Evolutionary conservation across 1,139 yeast species (phyloP).

Genomic region (Barnettozyma hawaiiensis): DNA sequence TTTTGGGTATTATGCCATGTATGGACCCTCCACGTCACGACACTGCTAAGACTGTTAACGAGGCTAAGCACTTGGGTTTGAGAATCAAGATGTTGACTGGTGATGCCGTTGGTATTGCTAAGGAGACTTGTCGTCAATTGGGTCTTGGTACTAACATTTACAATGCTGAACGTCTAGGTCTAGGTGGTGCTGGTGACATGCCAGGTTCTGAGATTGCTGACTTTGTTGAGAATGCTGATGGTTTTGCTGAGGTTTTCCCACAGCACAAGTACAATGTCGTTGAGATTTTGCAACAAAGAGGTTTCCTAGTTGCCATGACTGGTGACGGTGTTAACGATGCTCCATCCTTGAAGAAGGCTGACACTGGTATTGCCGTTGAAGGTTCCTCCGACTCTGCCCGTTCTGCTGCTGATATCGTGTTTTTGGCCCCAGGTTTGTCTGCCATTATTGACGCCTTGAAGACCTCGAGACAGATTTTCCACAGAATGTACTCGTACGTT

Average conservation of each 20-base stretch:
- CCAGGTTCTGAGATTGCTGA: slow-evolving; percentile 96
- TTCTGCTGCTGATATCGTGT: slow-evolving; percentile 94
- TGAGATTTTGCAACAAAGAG: slow-evolving; percentile 84
- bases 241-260: slow-evolving; percentile 97
- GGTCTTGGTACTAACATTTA: slow-evolving; percentile 96
- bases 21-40: slow-evolving; percentile 99
- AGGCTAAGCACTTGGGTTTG: slow-evolving; percentile 90
- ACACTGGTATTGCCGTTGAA: slow-evolving; percentile 95
- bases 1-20: slow-evolving; percentile 96
- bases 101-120: slow-evolving; percentile 98
- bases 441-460: slow-evolving; percentile 91
- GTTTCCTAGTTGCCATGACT: slow-evolving; percentile 96
- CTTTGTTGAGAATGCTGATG: slow-evolving; percentile 94
- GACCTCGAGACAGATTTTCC: slow-evolving; percentile 95
- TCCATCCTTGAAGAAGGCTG: slow-evolving; percentile 94
- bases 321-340: slow-evolving; percentile 99
- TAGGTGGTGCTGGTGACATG: slow-evolving; percentile 95
- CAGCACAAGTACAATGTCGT: slow-evolving; percentile 93
- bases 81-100: slow-evolving; percentile 98
- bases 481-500: slow-evolving; percentile 96
- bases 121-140: slow-evolving; percentile 97
- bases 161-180: slow-evolving; percentile 95
- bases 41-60: slow-evolving; percentile 92
- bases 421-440: slow-evolving; percentile 94
- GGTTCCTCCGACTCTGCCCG: slow-evolving; percentile 97